phyloP scores from a whole-genome alignment of 768 basidiomycete genomes.

The Phlebiopsis flavidoalba region DNA sequence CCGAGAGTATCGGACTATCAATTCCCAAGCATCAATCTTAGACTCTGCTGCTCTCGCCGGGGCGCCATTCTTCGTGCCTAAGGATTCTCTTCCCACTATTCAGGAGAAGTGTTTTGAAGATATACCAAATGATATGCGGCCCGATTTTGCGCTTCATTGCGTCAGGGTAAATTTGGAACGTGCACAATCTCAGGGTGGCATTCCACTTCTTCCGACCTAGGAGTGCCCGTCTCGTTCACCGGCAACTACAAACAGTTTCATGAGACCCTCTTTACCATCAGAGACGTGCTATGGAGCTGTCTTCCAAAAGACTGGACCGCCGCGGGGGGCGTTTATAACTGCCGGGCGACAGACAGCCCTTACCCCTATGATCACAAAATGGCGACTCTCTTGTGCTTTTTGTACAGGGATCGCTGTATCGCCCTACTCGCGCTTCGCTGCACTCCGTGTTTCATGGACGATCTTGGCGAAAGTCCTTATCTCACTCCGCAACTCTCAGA shows the following conservation, averaged over 20 bases:
- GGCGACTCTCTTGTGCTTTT: not conserved
- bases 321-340: not conserved
- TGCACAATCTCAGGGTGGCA: not conserved
- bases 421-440: not conserved
- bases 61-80: not conserved
- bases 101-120: not conserved
- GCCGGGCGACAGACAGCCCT: not conserved
- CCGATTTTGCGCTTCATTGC: not conserved
- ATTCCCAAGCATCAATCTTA: not conserved
- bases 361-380: not conserved
- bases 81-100: not conserved
- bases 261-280: not conserved
- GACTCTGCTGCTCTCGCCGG: not conserved
- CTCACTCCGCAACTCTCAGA: not conserved
- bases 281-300: not conserved
- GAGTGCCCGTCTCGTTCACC: not conserved
- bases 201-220: not conserved
- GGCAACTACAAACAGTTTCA: not conserved
- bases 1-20: not conserved
- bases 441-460: not conserved
- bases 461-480: not conserved
- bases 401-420: not conserved
- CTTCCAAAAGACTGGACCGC: not conserved
- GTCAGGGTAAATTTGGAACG: not conserved
- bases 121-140: not conserved